A percentile compares a stretch with the other conserved stretches of the same genome.
phyloP scores from a whole-genome alignment of 768 basidiomycete genomes.

The Hypholoma fasciculare region DNA sequence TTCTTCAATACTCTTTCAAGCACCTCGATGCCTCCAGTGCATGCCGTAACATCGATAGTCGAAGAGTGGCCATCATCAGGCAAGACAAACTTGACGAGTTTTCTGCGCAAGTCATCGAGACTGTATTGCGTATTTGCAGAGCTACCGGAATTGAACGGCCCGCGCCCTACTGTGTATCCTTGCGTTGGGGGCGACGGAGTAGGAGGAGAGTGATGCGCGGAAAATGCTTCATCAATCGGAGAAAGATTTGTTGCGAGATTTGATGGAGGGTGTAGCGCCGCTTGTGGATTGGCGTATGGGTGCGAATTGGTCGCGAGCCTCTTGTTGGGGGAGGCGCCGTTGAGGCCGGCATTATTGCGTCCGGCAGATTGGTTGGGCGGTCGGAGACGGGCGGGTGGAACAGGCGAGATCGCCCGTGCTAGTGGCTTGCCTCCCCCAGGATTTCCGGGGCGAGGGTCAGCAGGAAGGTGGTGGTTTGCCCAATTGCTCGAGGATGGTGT shows the following conservation, averaged over 20 bases:
- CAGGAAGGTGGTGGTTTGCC: slow-evolving; percentile 54
- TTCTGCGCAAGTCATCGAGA: slow-evolving; percentile 65
- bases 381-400: slow-evolving; percentile 35
- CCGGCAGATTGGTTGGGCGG: slow-evolving; percentile 27
- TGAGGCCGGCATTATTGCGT: slow-evolving; percentile 51
- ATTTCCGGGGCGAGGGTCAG: slow-evolving; percentile 61
- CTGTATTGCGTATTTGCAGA: slow-evolving; percentile 26
- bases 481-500: slow-evolving; percentile 46
- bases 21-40: slow-evolving; percentile 80
- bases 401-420: slow-evolving; percentile 45
- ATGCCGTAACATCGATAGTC: slow-evolving; percentile 81
- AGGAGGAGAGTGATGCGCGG: slow-evolving; percentile 31
- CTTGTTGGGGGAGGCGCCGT: slow-evolving; percentile 42
- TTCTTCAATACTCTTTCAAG: slow-evolving; percentile 90
- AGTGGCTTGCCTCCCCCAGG: slow-evolving; percentile 36
- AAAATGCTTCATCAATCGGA: slow-evolving; percentile 71
- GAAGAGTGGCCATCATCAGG: slow-evolving; percentile 79
- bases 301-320: slow-evolving; percentile 51
- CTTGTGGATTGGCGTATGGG: slow-evolving; percentile 60
- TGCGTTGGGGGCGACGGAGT: slow-evolving; percentile 50
- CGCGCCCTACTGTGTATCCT: slow-evolving; percentile 58
- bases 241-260: slow-evolving; percentile 53
- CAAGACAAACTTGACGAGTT: slow-evolving; percentile 85
- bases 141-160: slow-evolving; percentile 54
- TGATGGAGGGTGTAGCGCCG: slow-evolving; percentile 35